Evolutionary conservation across 2,329 filamentous ascomycete genomes (phyloP).

Genomic region (Aspergillus brunneoviolaceus): DNA sequence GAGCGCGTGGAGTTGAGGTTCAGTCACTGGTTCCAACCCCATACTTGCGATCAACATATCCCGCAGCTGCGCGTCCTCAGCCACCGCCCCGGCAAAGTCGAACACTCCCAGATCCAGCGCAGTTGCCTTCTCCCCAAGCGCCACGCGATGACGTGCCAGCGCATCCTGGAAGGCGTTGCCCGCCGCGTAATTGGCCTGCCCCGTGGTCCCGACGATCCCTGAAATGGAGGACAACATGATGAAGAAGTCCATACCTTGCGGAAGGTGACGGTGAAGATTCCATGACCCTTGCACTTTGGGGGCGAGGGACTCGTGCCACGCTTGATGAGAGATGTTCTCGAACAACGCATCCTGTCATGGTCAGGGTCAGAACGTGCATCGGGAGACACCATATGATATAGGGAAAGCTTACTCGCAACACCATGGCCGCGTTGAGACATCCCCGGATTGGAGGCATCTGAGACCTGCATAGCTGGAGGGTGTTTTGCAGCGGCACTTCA

Average conservation of each 20-base stretch:
- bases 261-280: slow-evolving; percentile 18
- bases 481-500: slow-evolving; percentile 24
- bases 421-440: slow-evolving; percentile 30
- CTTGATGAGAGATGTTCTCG: slow-evolving; percentile 33
- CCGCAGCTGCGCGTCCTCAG: neutral
- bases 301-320: slow-evolving; percentile 28
- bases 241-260: slow-evolving; percentile 43
- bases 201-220: slow-evolving; percentile 34
- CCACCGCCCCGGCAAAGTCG: neutral
- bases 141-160: slow-evolving; percentile 15
- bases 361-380: too few species aligned
- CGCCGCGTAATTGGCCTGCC: slow-evolving; percentile 41
- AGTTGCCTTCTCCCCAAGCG: slow-evolving; percentile 17
- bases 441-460: slow-evolving; percentile 28
- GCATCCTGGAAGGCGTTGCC: slow-evolving; percentile 41
- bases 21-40: too few species aligned
- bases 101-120: slow-evolving; percentile 20
- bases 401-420: slow-evolving; percentile 16
- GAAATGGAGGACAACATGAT: slow-evolving; percentile 43
- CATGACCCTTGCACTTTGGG: slow-evolving; percentile 34
- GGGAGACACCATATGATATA: too few species aligned
- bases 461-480: neutral
- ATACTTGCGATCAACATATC: neutral
- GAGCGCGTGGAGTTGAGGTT: too few species aligned
- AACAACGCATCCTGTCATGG: slow-evolving; percentile 29